Base-by-base conservation (phyloP, 352 stramenopile genomes). In the Globisporangium polare region DNA sequence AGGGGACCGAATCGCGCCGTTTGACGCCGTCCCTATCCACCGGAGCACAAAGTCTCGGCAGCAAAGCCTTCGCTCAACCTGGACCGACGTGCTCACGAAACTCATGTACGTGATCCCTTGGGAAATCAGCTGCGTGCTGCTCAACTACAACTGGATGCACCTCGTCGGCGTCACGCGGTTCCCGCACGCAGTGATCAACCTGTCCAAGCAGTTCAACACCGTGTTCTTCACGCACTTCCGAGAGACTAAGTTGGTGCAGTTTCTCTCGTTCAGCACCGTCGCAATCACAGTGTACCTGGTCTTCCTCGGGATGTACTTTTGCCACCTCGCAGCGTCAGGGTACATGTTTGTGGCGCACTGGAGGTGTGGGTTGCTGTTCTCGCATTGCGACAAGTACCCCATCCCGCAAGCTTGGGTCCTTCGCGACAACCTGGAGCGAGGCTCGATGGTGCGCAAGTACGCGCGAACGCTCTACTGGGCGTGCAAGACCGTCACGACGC, bases 401-500 rank as follows among this genome's bases (percentile, higher is more conserved):
- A 24, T 80, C 4, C 60, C 74, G 6, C 70, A 66, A 2, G 82
- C 69, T 4, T 91, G 82, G 82, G 82, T 89, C 2, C 65, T 89
- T n/a, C 66, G 58, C 5, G 82, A 91, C 63, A 72, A 75, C 4
- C 62, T 91, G 2, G 74, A 91, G 54, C 69, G 62, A 33, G 79
- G 67, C 6, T 77, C 68, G 0, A 37, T 63, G 8, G 72, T 75
- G 35, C 68, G 82, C 13, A 72, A 88, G 33, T 91, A 89, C 41
- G 60, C 80, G 1, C 77, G 82, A 0, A 73, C 78, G 33, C 47
- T 91, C 4, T 91, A 91, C 24, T 91, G 82, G 82, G 82, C 68
- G 4, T 83, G 70, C 67, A 91, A 91, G 58, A 89, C 76, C 0
- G 78, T 91, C 20, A 80, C 83, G 12, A 89, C 82, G 10, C 67